Percentiles rank a stretch among this genome's conserved stretches.
phyloP scores from a whole-genome alignment of 148 eudicot genomes.

The Silene conica region DNA sequence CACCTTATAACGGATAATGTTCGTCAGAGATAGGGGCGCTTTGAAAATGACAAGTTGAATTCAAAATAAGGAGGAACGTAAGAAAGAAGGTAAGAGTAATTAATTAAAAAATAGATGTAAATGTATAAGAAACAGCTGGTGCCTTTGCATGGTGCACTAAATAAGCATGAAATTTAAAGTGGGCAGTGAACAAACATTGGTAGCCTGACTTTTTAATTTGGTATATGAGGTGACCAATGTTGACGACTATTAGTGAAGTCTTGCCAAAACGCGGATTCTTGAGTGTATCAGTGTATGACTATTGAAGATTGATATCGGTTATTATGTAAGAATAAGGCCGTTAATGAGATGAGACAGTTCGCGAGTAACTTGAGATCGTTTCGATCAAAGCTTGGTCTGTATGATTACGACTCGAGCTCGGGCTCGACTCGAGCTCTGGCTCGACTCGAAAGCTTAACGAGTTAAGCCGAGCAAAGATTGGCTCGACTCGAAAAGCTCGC shows the following conservation, averaged over 20 bases:
- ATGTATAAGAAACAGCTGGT: slow-evolving; percentile 21
- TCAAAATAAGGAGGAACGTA: slow-evolving; percentile 4
- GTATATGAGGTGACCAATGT: slow-evolving; percentile 11
- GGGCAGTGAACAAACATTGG: slow-evolving; percentile 14
- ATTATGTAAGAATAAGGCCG: too few relatives aligned
- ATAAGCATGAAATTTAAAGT: slow-evolving; percentile 7
- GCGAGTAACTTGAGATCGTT: too few relatives aligned
- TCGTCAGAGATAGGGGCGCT: too few relatives aligned
- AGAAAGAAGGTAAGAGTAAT: slow-evolving; percentile 17
- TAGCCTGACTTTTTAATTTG: slow-evolving; percentile 4
- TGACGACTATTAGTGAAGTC: background rate
- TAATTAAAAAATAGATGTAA: background rate
- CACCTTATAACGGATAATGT: too few relatives aligned
- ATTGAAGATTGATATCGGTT: background rate
- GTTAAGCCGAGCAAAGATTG: too few relatives aligned
- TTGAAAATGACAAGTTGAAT: slow-evolving; percentile 12
- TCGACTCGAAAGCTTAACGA: too few relatives aligned
- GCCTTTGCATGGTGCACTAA: slow-evolving; percentile 25
- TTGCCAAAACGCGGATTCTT: background rate
- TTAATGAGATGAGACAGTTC: too few relatives aligned
- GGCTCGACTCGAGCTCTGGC: too few relatives aligned
- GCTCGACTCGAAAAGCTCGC: too few relatives aligned
- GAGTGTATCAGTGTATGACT: too few relatives aligned
- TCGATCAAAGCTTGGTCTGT: too few relatives aligned
- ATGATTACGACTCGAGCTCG: too few relatives aligned